These are phyloP conservation scores for Chrysosporium queenslandicum DNA, from an alignment of 2,329 filamentous ascomycete species.

Conservation along the genomic window DNA sequence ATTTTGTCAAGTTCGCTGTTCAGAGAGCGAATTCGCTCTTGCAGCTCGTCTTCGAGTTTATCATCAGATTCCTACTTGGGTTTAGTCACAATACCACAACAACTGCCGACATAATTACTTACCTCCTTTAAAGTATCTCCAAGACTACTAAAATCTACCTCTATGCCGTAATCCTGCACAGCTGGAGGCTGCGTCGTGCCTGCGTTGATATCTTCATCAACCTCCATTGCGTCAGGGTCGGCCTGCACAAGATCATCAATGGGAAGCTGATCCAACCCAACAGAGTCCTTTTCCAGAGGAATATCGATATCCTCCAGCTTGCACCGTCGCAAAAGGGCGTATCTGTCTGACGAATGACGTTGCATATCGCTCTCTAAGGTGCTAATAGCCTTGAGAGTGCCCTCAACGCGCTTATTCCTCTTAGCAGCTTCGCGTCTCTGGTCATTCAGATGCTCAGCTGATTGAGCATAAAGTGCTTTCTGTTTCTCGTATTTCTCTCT, in stretches of 20 bases:
- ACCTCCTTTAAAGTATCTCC: constrained; percentile 74
- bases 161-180: constrained; percentile 83
- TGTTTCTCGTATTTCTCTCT: constrained; percentile 61
- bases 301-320: constrained; percentile 88
- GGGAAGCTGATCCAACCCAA: constrained; percentile 66
- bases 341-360: constrained; percentile 72
- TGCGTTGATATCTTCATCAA: constrained; percentile 58
- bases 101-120: constrained; percentile 25
- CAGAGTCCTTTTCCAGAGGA: constrained; percentile 63
- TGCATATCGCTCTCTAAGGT: constrained; percentile 77
- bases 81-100: constrained; percentile 23
- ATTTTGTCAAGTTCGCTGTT: constrained; percentile 80
- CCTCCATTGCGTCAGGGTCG: constrained; percentile 83
- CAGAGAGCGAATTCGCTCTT: constrained; percentile 65
- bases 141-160: constrained; percentile 72
- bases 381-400: constrained; percentile 61
- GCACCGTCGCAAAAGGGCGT: constrained; percentile 74
- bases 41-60: constrained; percentile 62
- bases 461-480: constrained; percentile 57
- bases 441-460: constrained; percentile 64
- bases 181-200: constrained; percentile 48
- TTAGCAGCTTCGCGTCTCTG: constrained; percentile 73
- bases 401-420: constrained; percentile 73
- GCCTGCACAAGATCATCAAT: constrained; percentile 67
- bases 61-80: constrained; percentile 53